Evolutionary conservation across 345 rosid species (phyloP).

Genomic region (Orychophragmus violaceus): DNA sequence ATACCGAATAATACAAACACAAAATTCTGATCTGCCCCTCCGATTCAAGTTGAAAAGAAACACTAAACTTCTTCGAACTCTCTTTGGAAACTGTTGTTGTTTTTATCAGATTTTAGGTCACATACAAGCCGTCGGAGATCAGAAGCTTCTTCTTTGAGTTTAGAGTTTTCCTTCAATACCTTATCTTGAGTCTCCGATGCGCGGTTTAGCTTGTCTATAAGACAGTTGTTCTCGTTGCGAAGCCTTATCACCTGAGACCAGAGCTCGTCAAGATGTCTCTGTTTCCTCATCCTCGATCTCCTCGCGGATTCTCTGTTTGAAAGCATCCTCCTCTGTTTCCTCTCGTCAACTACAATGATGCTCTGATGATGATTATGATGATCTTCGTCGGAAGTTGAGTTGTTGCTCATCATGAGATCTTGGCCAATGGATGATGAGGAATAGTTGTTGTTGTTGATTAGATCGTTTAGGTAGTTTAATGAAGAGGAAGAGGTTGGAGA

Average conservation of each 20-base stretch:
- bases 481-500: conserved; percentile 29
- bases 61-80: conserved; percentile 8
- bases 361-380: conserved; percentile 34
- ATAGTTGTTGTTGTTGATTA: conserved; percentile 18
- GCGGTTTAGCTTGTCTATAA: conserved; percentile 57
- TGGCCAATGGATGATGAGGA: conserved; percentile 29
- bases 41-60: neutral
- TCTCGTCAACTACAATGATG: conserved; percentile 61
- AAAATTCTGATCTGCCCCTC: neutral
- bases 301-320: conserved; percentile 95
- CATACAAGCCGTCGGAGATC: conserved; percentile 62
- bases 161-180: conserved; percentile 57
- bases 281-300: conserved; percentile 92
- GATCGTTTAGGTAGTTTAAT: conserved; percentile 23
- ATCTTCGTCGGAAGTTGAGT: conserved; percentile 75
- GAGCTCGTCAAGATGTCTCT: conserved; percentile 87
- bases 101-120: conserved; percentile 31
- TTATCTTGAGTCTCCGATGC: conserved; percentile 50
- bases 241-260: conserved; percentile 77
- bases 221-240: conserved; percentile 56
- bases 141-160: conserved; percentile 75
- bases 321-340: conserved; percentile 90
- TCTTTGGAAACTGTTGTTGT: neutral
- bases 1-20: neutral
- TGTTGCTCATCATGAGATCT: conserved; percentile 46